These are phyloP conservation scores for Phytomonas francai DNA, from an alignment of 208 protist genomes.

Conservation along the genomic window DNA sequence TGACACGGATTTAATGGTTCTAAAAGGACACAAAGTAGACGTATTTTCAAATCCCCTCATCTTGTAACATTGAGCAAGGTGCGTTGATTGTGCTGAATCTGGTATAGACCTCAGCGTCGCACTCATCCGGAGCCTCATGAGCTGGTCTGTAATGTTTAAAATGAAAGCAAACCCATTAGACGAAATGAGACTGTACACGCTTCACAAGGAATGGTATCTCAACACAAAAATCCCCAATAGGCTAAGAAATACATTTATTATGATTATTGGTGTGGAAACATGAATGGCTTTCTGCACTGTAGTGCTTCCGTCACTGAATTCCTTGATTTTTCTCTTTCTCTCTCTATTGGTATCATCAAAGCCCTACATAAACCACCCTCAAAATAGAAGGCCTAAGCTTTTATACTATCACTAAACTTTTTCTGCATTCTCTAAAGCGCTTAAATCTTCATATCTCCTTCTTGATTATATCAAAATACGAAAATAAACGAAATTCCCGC, in stretches of 20 bases:
- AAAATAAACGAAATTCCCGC: neutral
- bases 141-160: neutral
- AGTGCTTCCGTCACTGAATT: no score
- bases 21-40: neutral
- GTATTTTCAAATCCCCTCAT: neutral
- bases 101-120: neutral
- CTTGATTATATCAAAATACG: neutral
- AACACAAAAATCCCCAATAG: no score
- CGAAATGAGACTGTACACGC: neutral
- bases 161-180: constrained; percentile 5
- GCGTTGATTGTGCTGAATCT: neutral
- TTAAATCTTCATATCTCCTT: neutral
- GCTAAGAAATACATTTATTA: no score
- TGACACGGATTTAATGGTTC: no score
- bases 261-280: no score
- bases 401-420: no score
- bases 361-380: no score
- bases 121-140: neutral
- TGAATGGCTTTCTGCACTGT: no score
- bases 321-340: no score
- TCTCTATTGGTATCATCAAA: no score
- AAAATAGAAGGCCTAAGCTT: no score
- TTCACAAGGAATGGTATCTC: neutral
- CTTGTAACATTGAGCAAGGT: neutral
- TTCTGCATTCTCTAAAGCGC: constrained; percentile 3